These are phyloP conservation scores for Emiliania huxleyi DNA, from an alignment of 78 protist species.

Conservation along the genomic window DNA sequence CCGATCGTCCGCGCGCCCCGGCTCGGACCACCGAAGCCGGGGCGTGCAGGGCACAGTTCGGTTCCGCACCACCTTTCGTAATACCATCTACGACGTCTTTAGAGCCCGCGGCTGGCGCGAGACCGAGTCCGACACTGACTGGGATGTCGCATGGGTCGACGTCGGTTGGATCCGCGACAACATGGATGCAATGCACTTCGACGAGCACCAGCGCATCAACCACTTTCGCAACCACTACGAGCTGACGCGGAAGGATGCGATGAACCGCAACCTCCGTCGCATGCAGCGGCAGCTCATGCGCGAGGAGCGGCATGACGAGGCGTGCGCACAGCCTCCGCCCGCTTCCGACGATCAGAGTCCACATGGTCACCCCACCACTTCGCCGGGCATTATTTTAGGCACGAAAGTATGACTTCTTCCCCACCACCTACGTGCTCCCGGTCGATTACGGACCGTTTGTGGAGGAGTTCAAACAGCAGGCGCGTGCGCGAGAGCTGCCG, in stretches of 20 bases:
- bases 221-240: constrained; percentile 80
- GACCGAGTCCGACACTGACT: constrained; percentile 37
- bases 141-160: constrained; percentile 63
- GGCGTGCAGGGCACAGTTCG: neutral
- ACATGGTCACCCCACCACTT: too few relatives aligned
- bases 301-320: constrained; percentile 43
- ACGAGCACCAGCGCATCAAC: constrained; percentile 51
- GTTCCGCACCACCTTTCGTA: constrained; percentile 29
- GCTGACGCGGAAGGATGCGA: constrained; percentile 71
- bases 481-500: too few relatives aligned
- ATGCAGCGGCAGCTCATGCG: constrained; percentile 35
- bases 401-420: constrained; percentile 60
- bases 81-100: constrained; percentile 10
- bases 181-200: constrained; percentile 37
- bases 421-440: constrained; percentile 70
- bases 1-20: too few relatives aligned
- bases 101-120: constrained; percentile 48
- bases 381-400: too few relatives aligned
- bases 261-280: constrained; percentile 70
- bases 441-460: constrained; percentile 72
- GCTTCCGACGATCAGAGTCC: too few relatives aligned
- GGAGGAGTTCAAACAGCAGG: constrained; percentile 64
- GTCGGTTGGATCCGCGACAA: constrained; percentile 43
- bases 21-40: too few relatives aligned
- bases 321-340: too few relatives aligned